Evolutionary conservation across 177 flowering plant species (phyloP).

Genomic region (Vitis hybrid): DNA sequence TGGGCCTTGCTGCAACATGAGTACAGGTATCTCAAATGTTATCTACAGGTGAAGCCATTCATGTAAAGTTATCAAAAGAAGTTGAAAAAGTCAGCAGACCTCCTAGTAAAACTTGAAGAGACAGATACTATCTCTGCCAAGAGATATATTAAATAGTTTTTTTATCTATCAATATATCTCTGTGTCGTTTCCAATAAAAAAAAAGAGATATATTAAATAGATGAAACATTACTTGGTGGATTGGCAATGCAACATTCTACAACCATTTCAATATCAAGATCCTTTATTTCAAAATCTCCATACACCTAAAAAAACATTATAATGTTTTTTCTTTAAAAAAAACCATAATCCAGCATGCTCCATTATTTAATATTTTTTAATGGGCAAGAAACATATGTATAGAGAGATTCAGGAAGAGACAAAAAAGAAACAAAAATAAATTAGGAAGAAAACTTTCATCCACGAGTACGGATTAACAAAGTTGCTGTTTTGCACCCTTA

Average conservation of each 20-base stretch:
- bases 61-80: not conserved
- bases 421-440: not conserved
- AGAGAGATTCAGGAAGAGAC: not conserved
- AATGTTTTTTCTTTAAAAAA: not conserved
- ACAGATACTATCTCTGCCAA: no score
- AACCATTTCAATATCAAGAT: no score
- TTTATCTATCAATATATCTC: no score
- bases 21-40: not conserved
- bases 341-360: not conserved
- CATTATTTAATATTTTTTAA: no score
- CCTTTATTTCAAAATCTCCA: not conserved
- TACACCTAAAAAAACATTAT: not conserved
- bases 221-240: no score
- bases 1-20: slow-evolving; percentile 36
- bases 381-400: no score
- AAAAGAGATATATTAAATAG: no score
- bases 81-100: not conserved
- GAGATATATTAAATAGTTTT: no score
- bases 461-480: not conserved
- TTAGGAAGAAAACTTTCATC: not conserved
- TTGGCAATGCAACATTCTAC: no score
- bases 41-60: not conserved
- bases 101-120: no score
- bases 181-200: no score
- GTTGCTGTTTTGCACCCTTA: slow-evolving; percentile 2